Base-by-base conservation (phyloP, 164 flowering plant species). In the Annona squamosa region DNA sequence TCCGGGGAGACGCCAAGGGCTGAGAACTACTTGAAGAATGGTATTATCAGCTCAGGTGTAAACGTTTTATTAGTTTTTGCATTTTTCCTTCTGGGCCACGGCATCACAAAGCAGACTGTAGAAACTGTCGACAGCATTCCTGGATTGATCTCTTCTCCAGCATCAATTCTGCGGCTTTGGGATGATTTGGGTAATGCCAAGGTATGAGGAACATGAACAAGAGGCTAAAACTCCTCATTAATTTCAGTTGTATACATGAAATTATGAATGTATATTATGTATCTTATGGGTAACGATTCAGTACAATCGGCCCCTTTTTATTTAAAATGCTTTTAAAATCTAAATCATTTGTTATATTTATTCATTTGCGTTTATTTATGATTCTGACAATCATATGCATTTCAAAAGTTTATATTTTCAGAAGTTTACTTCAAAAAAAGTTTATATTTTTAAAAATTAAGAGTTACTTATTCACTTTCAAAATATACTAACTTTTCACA, bases 111-210 rank as follows among this genome's bases (percentile, higher is more conserved):
- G 42, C 71, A 73, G 19, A 52, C 4, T 2, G 43, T 64, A 3
- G 72, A 69, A 18, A 19, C 3, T 4, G 5, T 77, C 3, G 71
- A 67, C 17, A 48, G 48, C 0, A 48, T 63, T 57, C 75, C 78
- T 5, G 59, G 61, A 26, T 17, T 77, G 16, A 64, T 73, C 16
- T 67, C 69, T 5, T 63, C 37, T 4, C 67, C 74, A 0, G 82
- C 80, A 17, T 67, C 71, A 1, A 71, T 82, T 65, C 80, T 82
- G n/a, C 80, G 84, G 3, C 80, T 82, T 26, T 82, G 78, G 80
- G 82, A 82, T 68, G 84, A 79, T 46, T 66, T 77, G 56, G 79
- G 75, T 41, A 69, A 70, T 72, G 72, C 75, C 48, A 72, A 72
- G 79, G 79, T 77, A 73, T 4, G 61, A 26, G 3, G n/a, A 72